Percentiles rank a stretch among this genome's conserved stretches.
phyloP scores from a whole-genome alignment of 768 basidiomycete species.

The Pleurotus platypus region DNA sequence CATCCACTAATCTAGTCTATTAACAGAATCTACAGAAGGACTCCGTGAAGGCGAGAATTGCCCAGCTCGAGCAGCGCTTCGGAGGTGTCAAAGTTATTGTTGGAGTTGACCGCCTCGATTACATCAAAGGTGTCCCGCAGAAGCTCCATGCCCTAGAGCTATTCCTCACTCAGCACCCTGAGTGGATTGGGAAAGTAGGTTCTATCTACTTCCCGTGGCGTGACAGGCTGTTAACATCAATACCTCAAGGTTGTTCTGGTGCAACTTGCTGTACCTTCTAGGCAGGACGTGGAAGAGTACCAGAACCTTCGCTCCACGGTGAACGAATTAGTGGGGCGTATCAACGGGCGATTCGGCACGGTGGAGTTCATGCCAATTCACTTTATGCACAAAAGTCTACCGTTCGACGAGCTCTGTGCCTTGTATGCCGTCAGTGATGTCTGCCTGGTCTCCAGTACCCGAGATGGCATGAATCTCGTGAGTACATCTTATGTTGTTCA shows the following conservation, averaged over 20 bases:
- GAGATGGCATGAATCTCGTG: constrained; percentile 99
- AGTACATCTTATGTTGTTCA: constrained; percentile 22
- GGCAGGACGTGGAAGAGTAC: constrained; percentile 99
- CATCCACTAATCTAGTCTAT: constrained; percentile 7
- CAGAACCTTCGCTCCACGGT: constrained; percentile 94
- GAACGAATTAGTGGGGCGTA: constrained; percentile 96
- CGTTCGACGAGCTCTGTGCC: constrained; percentile 96
- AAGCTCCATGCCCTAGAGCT: constrained; percentile 96
- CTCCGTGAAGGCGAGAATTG: constrained; percentile 76
- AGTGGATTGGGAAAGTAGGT: constrained; percentile 94
- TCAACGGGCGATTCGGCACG: constrained; percentile 98
- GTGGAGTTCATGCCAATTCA: constrained; percentile 99
- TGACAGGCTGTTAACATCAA: not conserved
- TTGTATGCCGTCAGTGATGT: constrained; percentile 96
- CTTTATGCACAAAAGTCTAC: constrained; percentile 95
- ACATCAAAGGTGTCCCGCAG: constrained; percentile 99
- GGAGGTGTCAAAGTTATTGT: constrained; percentile 95
- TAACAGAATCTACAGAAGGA: constrained; percentile 74
- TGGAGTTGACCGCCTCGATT: constrained; percentile 96
- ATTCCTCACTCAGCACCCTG: constrained; percentile 95
- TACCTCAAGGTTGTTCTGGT: constrained; percentile 78
- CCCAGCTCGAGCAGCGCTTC: constrained; percentile 85
- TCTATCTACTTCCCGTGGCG: not conserved
- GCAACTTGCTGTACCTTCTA: constrained; percentile 94
- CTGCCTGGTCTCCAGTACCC: constrained; percentile 90